Evolutionary conservation across 306 rosid species (phyloP).

Genomic region (Cucumis hystrix): DNA sequence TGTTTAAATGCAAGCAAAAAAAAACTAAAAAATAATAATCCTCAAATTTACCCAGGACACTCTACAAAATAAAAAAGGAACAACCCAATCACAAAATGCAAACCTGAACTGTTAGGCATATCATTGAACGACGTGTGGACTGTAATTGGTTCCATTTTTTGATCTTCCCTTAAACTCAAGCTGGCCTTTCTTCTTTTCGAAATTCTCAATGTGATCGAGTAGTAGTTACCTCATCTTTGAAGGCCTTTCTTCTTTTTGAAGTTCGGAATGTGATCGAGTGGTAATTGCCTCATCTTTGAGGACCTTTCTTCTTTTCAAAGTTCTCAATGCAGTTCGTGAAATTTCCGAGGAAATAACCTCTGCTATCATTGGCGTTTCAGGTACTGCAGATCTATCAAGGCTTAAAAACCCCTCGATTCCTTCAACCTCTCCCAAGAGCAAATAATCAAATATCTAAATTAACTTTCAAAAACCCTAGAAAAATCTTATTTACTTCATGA

Average conservation of each 20-base stretch:
- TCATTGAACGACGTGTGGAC: constrained; percentile 28
- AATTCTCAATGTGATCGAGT: no score
- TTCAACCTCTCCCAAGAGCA: constrained; percentile 40
- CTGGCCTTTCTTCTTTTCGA: no score
- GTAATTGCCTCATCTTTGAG: constrained; percentile 17
- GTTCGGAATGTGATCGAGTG: constrained; percentile 17
- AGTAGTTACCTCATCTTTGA: no score
- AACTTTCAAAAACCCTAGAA: no score
- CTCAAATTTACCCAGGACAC: not conserved
- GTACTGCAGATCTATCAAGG: constrained; percentile 12
- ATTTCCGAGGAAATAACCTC: constrained; percentile 18
- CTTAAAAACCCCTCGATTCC: constrained; percentile 56
- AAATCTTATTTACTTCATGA: not conserved
- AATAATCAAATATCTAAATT: not conserved
- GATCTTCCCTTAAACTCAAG: constrained; percentile 28
- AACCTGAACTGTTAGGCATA: constrained; percentile 8
- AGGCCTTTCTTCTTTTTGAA: no score
- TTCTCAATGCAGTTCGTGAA: constrained; percentile 28
- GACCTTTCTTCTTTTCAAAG: constrained; percentile 34
- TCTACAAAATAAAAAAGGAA: not conserved
- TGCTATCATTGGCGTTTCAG: constrained; percentile 12
- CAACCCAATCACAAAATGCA: not conserved
- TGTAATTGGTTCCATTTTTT: constrained; percentile 11
- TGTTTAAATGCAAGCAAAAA: no score
- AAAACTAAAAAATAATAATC: no score